These are phyloP conservation scores for Colletotrichum nymphaeae DNA, from an alignment of 2,329 filamentous ascomycete genomes.

Conservation along the genomic window DNA sequence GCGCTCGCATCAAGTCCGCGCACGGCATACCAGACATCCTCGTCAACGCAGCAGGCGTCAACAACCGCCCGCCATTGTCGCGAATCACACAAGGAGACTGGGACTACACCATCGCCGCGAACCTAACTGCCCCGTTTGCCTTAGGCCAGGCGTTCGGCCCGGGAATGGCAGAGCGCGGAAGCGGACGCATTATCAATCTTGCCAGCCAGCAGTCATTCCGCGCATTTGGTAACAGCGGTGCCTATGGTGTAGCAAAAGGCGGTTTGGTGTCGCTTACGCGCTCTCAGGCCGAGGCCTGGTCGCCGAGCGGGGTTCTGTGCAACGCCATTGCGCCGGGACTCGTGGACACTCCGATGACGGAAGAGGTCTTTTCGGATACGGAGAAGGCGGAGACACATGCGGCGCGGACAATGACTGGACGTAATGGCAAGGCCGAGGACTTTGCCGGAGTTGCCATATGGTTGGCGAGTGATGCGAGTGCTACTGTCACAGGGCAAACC, in stretches of 20 bases:
- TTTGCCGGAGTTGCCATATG: constrained; percentile 46
- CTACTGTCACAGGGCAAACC: constrained; percentile 46
- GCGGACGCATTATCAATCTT: constrained; percentile 48
- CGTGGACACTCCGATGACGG: constrained; percentile 44
- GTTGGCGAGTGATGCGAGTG: constrained; percentile 45
- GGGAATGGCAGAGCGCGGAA: constrained; percentile 44
- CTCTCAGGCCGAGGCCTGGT: constrained; percentile 50
- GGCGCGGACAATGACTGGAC: constrained; percentile 43
- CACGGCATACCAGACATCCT: constrained; percentile 46
- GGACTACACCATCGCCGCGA: constrained; percentile 46
- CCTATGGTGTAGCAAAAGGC: constrained; percentile 47
- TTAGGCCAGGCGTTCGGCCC: constrained; percentile 47
- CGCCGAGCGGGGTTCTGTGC: constrained; percentile 45
- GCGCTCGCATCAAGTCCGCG: constrained; percentile 23
- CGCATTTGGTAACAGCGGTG: constrained; percentile 47
- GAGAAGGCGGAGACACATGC: constrained; percentile 40
- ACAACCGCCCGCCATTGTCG: constrained; percentile 45
- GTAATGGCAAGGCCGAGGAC: constrained; percentile 45
- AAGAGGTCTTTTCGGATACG: constrained; percentile 38
- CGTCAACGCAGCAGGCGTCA: constrained; percentile 46
- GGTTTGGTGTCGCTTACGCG: constrained; percentile 45
- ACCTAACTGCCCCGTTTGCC: constrained; percentile 47
- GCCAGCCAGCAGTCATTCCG: constrained; percentile 46
- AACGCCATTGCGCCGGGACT: constrained; percentile 48
- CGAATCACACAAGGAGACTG: constrained; percentile 42